phyloP scores from a whole-genome alignment of 2,329 filamentous ascomycete species.

The Epichloe festucae region DNA sequence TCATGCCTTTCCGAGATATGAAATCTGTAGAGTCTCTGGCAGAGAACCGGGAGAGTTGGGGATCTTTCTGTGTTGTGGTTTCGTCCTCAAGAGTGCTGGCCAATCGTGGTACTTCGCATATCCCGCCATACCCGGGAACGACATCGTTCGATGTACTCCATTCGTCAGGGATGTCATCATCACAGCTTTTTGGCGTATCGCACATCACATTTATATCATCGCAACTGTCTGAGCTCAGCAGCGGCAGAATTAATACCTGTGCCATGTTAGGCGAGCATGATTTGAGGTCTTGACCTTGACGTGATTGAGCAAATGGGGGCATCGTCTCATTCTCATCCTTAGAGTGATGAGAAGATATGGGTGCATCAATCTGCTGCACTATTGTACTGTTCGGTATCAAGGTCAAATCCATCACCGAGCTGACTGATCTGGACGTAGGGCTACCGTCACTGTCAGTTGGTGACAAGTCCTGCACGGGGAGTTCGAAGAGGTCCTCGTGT shows the following conservation, averaged over 20 bases:
- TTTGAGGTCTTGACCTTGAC: neutral
- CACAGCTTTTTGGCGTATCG: neutral
- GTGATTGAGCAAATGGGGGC: neutral
- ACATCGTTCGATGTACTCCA: neutral
- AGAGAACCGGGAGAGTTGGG: neutral
- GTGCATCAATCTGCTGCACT: neutral
- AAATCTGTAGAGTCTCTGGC: neutral
- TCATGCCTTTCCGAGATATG: neutral
- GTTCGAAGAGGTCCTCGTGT: constrained; percentile 1
- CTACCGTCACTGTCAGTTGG: neutral
- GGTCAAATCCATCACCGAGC: neutral
- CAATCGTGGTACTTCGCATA: neutral
- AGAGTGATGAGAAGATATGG: neutral
- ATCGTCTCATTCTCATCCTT: neutral
- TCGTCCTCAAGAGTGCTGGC: neutral
- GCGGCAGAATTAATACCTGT: neutral
- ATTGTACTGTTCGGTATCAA: neutral
- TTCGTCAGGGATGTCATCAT: neutral
- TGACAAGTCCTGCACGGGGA: neutral
- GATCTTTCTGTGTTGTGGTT: neutral
- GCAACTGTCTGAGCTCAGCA: neutral
- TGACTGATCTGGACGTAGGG: neutral
- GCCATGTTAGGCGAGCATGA: neutral
- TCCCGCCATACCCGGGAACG: neutral
- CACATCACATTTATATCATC: neutral